phyloP scores from a whole-genome alignment of 1,139 yeast species.

The Blastobotrys arbuscula region DNA sequence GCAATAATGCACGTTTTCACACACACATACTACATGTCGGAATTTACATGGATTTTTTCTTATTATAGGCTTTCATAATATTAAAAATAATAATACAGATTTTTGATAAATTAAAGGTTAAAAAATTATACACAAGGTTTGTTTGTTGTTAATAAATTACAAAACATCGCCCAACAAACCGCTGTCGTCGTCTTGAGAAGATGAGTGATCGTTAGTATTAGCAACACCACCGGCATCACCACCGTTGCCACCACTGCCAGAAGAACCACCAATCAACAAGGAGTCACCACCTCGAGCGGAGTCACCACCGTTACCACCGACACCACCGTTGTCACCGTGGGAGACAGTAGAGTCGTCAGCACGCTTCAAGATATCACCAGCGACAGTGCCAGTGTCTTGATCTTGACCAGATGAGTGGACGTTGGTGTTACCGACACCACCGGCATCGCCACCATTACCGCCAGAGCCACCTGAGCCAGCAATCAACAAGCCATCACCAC shows the following conservation, averaged over 20 bases:
- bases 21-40: no score
- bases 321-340: slow-evolving; percentile 9
- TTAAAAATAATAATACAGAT: no score
- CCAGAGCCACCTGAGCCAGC: slow-evolving; percentile 3
- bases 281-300: slow-evolving; percentile 3
- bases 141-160: no score
- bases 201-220: slow-evolving; percentile 1
- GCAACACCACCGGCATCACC: slow-evolving; percentile 8
- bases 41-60: no score
- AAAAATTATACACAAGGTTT: no score
- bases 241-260: slow-evolving; percentile 7
- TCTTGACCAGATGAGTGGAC: not conserved
- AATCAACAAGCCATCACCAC: slow-evolving; percentile 1
- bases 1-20: no score
- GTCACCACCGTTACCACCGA: slow-evolving; percentile 3
- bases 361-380: slow-evolving; percentile 3
- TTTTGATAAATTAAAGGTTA: no score
- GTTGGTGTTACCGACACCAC: slow-evolving; percentile 6
- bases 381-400: not conserved
- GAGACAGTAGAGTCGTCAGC: not conserved
- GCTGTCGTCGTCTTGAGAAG: not conserved
- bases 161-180: slow-evolving; percentile 1
- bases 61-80: no score
- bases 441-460: slow-evolving; percentile 7
- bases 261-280: not conserved